A percentile compares a stretch with the other conserved stretches of the same genome.
phyloP scores from a whole-genome alignment of 1,139 yeast species.

The Eremothecium gossypii region DNA sequence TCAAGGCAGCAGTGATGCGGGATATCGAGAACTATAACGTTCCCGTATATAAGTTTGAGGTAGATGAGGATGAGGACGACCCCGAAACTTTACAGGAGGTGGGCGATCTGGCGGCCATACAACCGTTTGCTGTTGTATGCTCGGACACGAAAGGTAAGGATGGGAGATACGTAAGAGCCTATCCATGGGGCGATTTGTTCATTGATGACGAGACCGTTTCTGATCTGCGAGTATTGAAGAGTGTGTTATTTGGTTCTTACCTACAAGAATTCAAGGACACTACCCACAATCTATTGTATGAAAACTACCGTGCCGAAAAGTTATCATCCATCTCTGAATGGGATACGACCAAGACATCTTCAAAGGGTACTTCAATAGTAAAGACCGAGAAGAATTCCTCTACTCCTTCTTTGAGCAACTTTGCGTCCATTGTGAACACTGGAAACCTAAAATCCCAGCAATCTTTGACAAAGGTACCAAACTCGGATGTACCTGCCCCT shows the following conservation, averaged over 20 bases:
- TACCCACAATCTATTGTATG: slow-evolving; percentile 71
- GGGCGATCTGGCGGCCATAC: slow-evolving; percentile 46
- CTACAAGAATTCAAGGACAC: slow-evolving; percentile 73
- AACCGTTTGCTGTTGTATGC: slow-evolving; percentile 66
- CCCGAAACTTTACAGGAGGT: slow-evolving; percentile 61
- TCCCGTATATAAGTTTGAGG: slow-evolving; percentile 60
- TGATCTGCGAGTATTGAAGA: slow-evolving; percentile 54
- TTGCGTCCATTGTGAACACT: slow-evolving; percentile 28
- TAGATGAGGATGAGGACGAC: slow-evolving; percentile 45
- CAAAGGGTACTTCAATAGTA: slow-evolving; percentile 7
- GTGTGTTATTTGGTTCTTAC: slow-evolving; percentile 65
- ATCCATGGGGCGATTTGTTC: slow-evolving; percentile 64
- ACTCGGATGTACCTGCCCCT: slow-evolving; percentile 14
- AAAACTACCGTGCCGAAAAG: slow-evolving; percentile 69
- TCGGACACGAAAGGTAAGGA: slow-evolving; percentile 45
- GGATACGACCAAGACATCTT: slow-evolving; percentile 4
- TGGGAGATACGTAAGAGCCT: slow-evolving; percentile 57
- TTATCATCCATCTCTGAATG: slow-evolving; percentile 36
- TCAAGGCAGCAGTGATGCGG: slow-evolving; percentile 43
- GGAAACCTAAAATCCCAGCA: slow-evolving; percentile 29
- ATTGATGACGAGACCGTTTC: slow-evolving; percentile 48
- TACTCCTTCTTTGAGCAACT: slow-evolving; percentile 31
- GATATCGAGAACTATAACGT: slow-evolving; percentile 59
- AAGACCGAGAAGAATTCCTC: slow-evolving; percentile 20
- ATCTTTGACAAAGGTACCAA: slow-evolving; percentile 19